Conservation (phyloP, 2,329 filamentous ascomycete genomes). For the Lachnellula occidentalis region DNA sequence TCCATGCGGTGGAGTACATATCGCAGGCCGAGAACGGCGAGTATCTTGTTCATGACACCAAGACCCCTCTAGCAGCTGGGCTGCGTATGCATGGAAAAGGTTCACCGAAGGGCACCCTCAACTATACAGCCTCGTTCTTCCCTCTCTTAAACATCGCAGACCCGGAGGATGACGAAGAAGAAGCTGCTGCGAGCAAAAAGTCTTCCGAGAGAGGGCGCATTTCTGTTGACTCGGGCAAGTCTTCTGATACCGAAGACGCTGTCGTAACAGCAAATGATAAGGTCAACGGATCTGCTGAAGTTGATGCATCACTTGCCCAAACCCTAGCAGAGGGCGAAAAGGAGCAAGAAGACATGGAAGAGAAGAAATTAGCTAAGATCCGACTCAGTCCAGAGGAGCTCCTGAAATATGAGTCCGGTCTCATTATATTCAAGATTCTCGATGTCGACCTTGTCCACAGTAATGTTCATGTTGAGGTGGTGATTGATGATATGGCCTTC, state of each 20-base stretch:
- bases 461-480: constrained; percentile 74
- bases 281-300: constrained; percentile 19
- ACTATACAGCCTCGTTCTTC: constrained; percentile 84
- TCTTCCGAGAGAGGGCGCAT: constrained; percentile 22
- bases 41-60: constrained; percentile 73
- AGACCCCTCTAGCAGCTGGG: constrained; percentile 59
- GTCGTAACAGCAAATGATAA: constrained; percentile 38
- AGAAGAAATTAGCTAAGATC: constrained; percentile 65
- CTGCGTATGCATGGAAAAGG: constrained; percentile 70
- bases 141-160: constrained; percentile 83
- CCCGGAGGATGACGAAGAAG: constrained; percentile 73
- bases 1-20: constrained; percentile 74
- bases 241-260: constrained; percentile 14
- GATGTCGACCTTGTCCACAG: constrained; percentile 77
- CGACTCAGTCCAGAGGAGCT: constrained; percentile 75
- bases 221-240: constrained; percentile 20
- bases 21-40: constrained; percentile 72
- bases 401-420: constrained; percentile 78
- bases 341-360: constrained; percentile 38
- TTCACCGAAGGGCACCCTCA: constrained; percentile 70
- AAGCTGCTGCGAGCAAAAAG: constrained; percentile 34
- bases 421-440: constrained; percentile 90
- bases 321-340: constrained; percentile 28
- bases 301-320: constrained; percentile 23
- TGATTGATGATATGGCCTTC: constrained; percentile 93